Conservation (phyloP, 495 filamentous ascomycete species). For the Aspergillus nanangensis region DNA sequence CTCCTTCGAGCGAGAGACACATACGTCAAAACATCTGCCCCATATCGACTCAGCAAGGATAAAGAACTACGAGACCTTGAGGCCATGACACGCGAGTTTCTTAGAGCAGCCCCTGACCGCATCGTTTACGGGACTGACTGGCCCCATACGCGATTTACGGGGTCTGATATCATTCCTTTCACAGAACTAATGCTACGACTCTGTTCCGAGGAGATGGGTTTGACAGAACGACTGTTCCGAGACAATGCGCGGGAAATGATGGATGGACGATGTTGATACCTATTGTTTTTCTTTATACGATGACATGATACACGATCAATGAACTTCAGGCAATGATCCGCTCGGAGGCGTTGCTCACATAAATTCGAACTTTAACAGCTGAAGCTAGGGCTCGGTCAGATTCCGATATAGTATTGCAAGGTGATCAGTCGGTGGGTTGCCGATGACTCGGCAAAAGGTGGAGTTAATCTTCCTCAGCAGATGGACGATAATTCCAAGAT, state of each 20-base stretch:
- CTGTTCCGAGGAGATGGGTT: slow-evolving; percentile 30
- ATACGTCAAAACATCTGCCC: slow-evolving; percentile 48
- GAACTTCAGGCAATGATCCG: background rate
- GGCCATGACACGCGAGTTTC: slow-evolving; percentile 33
- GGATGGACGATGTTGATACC: slow-evolving; percentile 5
- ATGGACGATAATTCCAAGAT: too few species aligned
- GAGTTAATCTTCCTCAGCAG: too few species aligned
- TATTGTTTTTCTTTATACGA: too few species aligned
- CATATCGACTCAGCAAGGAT: slow-evolving; percentile 44
- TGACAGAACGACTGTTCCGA: slow-evolving; percentile 41
- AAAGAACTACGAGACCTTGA: slow-evolving; percentile 29
- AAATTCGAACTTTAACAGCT: background rate
- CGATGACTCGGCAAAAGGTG: background rate
- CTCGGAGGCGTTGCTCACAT: background rate
- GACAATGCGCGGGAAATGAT: slow-evolving; percentile 43
- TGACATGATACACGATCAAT: background rate
- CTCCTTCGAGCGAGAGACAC: slow-evolving; percentile 33
- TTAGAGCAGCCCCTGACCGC: slow-evolving; percentile 28
- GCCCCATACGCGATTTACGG: slow-evolving; percentile 48
- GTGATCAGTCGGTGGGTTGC: background rate
- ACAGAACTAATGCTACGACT: slow-evolving; percentile 38
- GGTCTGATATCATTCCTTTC: slow-evolving; percentile 40
- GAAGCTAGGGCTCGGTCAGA: background rate
- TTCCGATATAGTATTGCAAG: too few species aligned
- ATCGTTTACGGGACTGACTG: slow-evolving; percentile 51